Evolutionary conservation across 805 yeast species (phyloP).

Genomic region (Saturnispora serradocipensis): DNA sequence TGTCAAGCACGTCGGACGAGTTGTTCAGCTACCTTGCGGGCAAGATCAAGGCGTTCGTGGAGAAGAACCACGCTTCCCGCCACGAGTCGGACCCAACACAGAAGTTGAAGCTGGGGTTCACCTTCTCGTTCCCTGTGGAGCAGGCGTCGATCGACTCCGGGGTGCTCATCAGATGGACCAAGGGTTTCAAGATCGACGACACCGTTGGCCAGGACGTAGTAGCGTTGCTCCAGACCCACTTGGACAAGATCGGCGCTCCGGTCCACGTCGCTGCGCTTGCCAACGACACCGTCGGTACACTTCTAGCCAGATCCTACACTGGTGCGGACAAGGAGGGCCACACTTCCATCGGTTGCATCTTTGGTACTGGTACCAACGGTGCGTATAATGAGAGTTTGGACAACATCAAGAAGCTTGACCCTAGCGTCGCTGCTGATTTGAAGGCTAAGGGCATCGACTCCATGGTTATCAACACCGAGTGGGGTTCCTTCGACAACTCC

Average conservation of each 20-base stretch:
- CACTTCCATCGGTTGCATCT: constrained; percentile 81
- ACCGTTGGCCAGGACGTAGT: constrained; percentile 82
- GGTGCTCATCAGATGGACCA: constrained; percentile 87
- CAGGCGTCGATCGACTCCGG: constrained; percentile 79
- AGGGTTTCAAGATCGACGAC: constrained; percentile 83
- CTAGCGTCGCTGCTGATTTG: constrained; percentile 31
- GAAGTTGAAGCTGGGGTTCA: constrained; percentile 73
- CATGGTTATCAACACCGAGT: constrained; percentile 92
- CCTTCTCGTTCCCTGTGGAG: constrained; percentile 87
- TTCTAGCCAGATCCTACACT: constrained; percentile 78
- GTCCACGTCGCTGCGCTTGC: constrained; percentile 80
- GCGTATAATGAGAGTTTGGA: constrained; percentile 78
- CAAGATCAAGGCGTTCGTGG: constrained; percentile 56
- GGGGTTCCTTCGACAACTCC: constrained; percentile 95
- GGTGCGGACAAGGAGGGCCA: constrained; percentile 55
- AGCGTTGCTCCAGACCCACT: constrained; percentile 54
- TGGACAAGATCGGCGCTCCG: constrained; percentile 51
- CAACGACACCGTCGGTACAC: constrained; percentile 93
- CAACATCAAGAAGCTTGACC: constrained; percentile 66
- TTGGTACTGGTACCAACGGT: constrained; percentile 98
- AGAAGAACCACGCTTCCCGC: constrained; percentile 46
- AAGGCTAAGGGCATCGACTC: constrained; percentile 40
- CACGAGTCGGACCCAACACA: constrained; percentile 15
- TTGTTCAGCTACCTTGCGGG: constrained; percentile 70
- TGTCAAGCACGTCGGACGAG: constrained; percentile 57